Evolutionary conservation across 805 yeast genomes (phyloP).

Genomic region (Metschnikowia bowlesiae): DNA sequence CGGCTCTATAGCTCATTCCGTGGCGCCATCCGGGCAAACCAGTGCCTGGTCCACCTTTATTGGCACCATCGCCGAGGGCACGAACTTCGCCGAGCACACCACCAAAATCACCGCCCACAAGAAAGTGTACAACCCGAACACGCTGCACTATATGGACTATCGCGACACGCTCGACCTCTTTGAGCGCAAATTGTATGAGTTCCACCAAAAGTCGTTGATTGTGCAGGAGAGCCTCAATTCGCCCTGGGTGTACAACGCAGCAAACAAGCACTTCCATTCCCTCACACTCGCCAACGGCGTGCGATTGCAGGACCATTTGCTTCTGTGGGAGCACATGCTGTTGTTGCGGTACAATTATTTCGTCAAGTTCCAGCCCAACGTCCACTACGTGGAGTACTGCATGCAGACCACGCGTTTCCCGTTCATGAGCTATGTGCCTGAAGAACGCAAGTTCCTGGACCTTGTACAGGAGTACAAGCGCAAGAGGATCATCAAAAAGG

Average conservation of each 20-base stretch:
- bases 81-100: background rate
- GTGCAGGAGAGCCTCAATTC: constrained; percentile 1
- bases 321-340: constrained; percentile 4
- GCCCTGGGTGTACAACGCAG: background rate
- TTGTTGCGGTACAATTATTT: constrained; percentile 9
- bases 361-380: constrained; percentile 9
- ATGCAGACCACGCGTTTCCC: background rate
- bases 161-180: constrained; percentile 4
- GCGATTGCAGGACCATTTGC: background rate
- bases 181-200: constrained; percentile 7
- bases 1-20: background rate
- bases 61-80: background rate
- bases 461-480: background rate
- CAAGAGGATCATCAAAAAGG: background rate
- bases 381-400: background rate
- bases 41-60: background rate
- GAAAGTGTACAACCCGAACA: constrained; percentile 5
- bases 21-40: background rate
- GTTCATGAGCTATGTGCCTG: background rate
- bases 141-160: constrained; percentile 7
- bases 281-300: background rate
- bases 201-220: constrained; percentile 2
- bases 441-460: background rate
- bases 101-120: constrained; percentile 1
- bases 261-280: constrained; percentile 4